phyloP scores from a whole-genome alignment of 139 green algal genomes.

The Auxenochlorella pyrenoidosa region DNA sequence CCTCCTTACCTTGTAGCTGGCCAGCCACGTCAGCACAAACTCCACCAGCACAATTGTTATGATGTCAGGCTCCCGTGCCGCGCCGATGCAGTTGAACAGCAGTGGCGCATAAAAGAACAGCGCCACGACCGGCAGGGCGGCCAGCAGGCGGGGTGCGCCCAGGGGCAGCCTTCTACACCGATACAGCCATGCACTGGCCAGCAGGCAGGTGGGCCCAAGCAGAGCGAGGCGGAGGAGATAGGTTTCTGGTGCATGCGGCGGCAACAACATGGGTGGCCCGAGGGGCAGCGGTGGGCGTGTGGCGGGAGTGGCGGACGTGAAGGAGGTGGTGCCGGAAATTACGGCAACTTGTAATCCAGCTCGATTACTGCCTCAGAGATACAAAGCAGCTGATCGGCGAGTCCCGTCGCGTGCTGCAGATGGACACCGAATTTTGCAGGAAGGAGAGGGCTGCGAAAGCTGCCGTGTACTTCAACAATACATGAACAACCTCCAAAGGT shows the following conservation, averaged over 20 bases:
- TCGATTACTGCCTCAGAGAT: too few relatives aligned
- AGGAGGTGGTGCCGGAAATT: too few relatives aligned
- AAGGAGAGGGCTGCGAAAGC: too few relatives aligned
- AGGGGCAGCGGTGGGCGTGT: too few relatives aligned
- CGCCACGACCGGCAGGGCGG: not conserved
- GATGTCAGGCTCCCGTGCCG: not conserved
- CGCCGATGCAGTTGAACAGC: not conserved
- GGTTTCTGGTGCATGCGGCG: not conserved
- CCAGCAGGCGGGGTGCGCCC: not conserved
- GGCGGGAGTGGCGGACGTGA: too few relatives aligned
- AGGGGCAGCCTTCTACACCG: not conserved
- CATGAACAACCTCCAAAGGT: too few relatives aligned
- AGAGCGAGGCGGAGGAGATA: not conserved
- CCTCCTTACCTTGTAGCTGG: conserved; percentile 42
- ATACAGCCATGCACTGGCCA: not conserved
- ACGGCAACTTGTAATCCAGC: too few relatives aligned
- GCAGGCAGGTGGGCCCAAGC: not conserved
- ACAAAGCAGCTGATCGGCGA: too few relatives aligned
- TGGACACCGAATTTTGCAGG: too few relatives aligned
- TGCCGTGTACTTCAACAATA: too few relatives aligned
- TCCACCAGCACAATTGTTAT: conserved; percentile 3
- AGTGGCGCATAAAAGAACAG: not conserved
- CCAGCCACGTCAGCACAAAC: conserved; percentile 47
- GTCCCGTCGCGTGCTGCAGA: too few relatives aligned
- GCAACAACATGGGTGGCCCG: too few relatives aligned